Conservation (phyloP, 2,329 filamentous ascomycete species). For the Geosmithia flava region DNA sequence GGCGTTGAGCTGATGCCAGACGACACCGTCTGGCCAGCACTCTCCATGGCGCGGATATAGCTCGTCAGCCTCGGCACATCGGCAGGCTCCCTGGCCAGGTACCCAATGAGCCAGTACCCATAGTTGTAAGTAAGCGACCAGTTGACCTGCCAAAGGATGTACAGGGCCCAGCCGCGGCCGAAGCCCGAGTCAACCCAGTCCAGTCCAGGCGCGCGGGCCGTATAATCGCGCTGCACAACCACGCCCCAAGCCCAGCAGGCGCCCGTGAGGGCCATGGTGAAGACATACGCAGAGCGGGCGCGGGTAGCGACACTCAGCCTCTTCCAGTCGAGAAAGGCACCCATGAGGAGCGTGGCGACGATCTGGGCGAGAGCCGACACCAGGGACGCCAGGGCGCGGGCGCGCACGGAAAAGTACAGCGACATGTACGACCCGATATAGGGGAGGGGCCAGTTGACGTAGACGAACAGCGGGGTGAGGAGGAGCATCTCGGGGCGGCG, state of each 20-base stretch:
- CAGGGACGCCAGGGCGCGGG: constrained; percentile 8
- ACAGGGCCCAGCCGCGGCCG: constrained; percentile 10
- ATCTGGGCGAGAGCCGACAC: constrained; percentile 8
- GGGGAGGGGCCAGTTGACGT: constrained; percentile 2
- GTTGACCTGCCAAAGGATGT: constrained; percentile 10
- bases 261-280: constrained; percentile 1
- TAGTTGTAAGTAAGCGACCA: constrained; percentile 4
- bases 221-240: constrained; percentile 8
- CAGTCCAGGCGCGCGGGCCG: constrained; percentile 3
- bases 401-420: constrained; percentile 8
- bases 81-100: constrained; percentile 8
- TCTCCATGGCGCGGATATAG: constrained; percentile 9
- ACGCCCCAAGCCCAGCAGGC: constrained; percentile 9
- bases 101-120: constrained; percentile 7
- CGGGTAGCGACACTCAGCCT: constrained; percentile 1
- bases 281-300: constrained; percentile 7
- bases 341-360: constrained; percentile 9
- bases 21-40: constrained; percentile 10
- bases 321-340: constrained; percentile 10
- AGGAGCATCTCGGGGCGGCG: background rate
- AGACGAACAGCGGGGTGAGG: background rate
- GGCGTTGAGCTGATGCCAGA: constrained; percentile 8
- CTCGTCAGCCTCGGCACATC: constrained; percentile 9
- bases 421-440: constrained; percentile 8
- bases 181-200: constrained; percentile 9